Percentiles rank a stretch among this genome's conserved stretches.
Conservation (phyloP, 495 filamentous ascomycete species). For the Aspergillus kassunensis region DNA sequence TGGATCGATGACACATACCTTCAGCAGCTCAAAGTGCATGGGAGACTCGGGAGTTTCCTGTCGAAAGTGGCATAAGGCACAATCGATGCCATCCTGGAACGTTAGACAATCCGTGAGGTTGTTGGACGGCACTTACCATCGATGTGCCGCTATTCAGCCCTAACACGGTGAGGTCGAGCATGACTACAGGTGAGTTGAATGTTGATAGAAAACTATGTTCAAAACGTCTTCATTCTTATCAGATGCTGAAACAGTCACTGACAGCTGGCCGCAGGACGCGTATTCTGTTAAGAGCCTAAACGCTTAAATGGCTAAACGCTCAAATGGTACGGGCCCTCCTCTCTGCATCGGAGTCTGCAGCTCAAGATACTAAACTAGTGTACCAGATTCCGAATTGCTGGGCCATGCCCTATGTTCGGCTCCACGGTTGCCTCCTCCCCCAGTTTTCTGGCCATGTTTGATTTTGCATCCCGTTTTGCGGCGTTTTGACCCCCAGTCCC, state of each 20-base stretch:
- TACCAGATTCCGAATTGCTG: no score
- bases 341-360: no score
- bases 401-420: no score
- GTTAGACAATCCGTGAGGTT: neutral
- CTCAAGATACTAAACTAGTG: no score
- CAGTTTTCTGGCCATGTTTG: no score
- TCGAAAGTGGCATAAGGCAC: slow-evolving; percentile 47
- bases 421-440: no score
- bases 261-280: neutral
- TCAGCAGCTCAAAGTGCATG: slow-evolving; percentile 46
- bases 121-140: slow-evolving; percentile 34
- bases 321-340: no score
- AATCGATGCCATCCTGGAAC: slow-evolving; percentile 48
- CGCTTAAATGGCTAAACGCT: slow-evolving; percentile 15
- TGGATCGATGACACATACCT: slow-evolving; percentile 17
- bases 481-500: no score
- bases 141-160: slow-evolving; percentile 48
- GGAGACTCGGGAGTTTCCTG: slow-evolving; percentile 44
- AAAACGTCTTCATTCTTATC: no score
- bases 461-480: no score
- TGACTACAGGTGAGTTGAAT: neutral
- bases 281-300: neutral
- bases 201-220: no score
- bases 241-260: no score
- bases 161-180: slow-evolving; percentile 43